Base-by-base conservation (phyloP, 768 basidiomycete genomes). In the Naganishia friedmannii region DNA sequence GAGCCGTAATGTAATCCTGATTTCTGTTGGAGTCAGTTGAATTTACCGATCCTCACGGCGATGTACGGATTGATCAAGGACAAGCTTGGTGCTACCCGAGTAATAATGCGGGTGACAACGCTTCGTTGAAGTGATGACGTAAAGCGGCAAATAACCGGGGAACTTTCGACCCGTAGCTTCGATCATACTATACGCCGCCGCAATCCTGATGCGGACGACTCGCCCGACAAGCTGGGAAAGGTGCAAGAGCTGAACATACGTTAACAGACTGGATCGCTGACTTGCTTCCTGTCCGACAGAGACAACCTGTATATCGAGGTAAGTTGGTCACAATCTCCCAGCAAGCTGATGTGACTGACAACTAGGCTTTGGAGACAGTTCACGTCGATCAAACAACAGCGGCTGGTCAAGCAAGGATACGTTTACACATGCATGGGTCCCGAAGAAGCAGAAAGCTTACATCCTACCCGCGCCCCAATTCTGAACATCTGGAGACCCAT, bases 21-120 rank as follows among this genome's bases (percentile, higher is more conserved):
- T 23, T 23, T 4, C n/a, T n/a, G n/a, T n/a, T n/a, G n/a, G n/a
- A 21, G 26, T 58, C 6, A 37, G 34, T 37, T 37, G 34, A 37
- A 37, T 12, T 32, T 32, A 32, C 8, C 28, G 26, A 21, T 58
- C 56, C 7, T 58, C 56, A 23, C 53, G 28, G n/a, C 53, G 53
- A 53, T 53, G 28, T 32, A 58, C 56, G 28, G 56, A 21, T 26
- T 58, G 31, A 32, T 58, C 21, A 58, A 58, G 31, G n/a, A 58
- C 7, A 58, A 58, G 31, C 56, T 58, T n/a, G 56, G 56, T 32
- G 56, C 56, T 58, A 58, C 56, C 21, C 56, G 56, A n/a, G 56
- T 58, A 6, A 58, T 58, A 21, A 58, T 58, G 56, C 28, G 56
- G 31, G 56, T 26, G 56, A 37, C 34, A 37, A 12, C 34, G 34